Conservation (phyloP, 495 filamentous ascomycete genomes). For the Penicillium tannophilum region DNA sequence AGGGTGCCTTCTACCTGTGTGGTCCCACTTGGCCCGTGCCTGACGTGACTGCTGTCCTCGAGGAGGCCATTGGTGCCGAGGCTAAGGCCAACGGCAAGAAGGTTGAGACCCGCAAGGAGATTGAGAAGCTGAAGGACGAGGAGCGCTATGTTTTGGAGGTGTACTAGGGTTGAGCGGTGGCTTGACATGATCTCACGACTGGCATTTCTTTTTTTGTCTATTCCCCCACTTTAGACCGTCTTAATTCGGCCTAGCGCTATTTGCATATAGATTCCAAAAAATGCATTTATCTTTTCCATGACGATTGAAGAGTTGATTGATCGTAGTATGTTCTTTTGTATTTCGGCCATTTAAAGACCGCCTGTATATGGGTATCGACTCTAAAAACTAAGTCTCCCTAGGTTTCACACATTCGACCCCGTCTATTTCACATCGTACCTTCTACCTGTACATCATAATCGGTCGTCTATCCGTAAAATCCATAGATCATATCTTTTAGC, state of each 20-base stretch:
- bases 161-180: constrained; percentile 57
- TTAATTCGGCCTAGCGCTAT: constrained; percentile 20
- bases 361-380: neutral
- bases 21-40: constrained; percentile 98
- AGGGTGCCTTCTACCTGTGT: constrained; percentile 94
- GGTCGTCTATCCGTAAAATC: constrained; percentile 17
- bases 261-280: constrained; percentile 22
- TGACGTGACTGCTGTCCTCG: constrained; percentile 91
- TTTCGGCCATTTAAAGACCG: neutral
- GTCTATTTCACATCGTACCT: constrained; percentile 14
- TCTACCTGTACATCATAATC: constrained; percentile 16
- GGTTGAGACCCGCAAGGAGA: constrained; percentile 88
- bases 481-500: constrained; percentile 7
- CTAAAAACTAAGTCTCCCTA: neutral
- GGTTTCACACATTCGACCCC: neutral
- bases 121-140: constrained; percentile 94
- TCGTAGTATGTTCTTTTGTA: neutral
- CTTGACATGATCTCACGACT: constrained; percentile 27
- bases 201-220: constrained; percentile 28
- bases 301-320: neutral
- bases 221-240: constrained; percentile 27
- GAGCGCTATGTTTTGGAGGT: constrained; percentile 95
- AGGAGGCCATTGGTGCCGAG: constrained; percentile 86
- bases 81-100: constrained; percentile 71
- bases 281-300: constrained; percentile 15